Base-by-base conservation (phyloP, 768 basidiomycete genomes). In the Hysterangium stoloniferum region DNA sequence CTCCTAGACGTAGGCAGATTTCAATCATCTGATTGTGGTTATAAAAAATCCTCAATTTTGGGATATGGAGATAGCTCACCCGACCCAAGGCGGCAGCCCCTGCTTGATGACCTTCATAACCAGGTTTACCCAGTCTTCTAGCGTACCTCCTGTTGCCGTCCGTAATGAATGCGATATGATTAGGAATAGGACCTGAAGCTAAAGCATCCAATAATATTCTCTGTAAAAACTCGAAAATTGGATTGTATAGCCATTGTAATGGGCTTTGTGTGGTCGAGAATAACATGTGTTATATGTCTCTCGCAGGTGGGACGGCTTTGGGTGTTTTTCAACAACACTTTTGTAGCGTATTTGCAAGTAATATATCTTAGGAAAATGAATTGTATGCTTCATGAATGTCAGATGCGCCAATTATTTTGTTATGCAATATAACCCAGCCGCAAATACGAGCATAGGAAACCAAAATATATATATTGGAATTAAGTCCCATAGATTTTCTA, bases 141-240 rank as follows among this genome's bases (percentile, higher is more conserved):
- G 96, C 94, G 61, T 88, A 95, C 9, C 96, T 75, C 47, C 96
- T 72, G 64, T 98, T 97, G 3, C 96, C 96, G 61, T 99, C 96
- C 92, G 98, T 94, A 24, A 95, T 83, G 62, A 99, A 94, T 2
- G 87, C 93, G 25, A 98, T 77, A 69, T 99, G 96, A 36, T 71
- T 66, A 0, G 96, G 96, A 7, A 94, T 74, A 0, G 95, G 94
- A 0, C 93, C 94, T 2, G 85, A 72, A 0, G 84, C 71, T 38
- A 99, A 76, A 17, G 92, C 66, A 52, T 67, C 68, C 40, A 94
- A 71, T 22, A 92, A 61, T 15, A 79, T 61, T 51, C 75, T 68
- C 17, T 71, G 70, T 19, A 51, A 13, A 25, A 28, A 22, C 13
- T 15, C 49, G 25, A 42, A 29, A 12, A 51, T 6, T 3, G 43